phyloP scores from a whole-genome alignment of 176 grass and related monocot species.

The Cocos nucifera region DNA sequence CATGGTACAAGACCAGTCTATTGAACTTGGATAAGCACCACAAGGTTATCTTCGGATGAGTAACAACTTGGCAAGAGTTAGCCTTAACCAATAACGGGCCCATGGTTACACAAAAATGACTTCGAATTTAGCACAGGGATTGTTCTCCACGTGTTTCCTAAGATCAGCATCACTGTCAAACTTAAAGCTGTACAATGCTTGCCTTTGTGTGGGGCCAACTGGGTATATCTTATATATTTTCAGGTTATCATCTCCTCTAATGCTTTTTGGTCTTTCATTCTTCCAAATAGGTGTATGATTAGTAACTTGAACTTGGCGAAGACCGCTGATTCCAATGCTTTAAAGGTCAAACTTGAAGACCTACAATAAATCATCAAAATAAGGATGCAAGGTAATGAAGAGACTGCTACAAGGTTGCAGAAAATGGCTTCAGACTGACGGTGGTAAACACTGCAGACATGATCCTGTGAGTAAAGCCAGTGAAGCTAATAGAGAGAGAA shows the following conservation, averaged over 20 bases:
- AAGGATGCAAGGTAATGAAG: not conserved
- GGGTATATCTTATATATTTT: slow-evolving; percentile 82
- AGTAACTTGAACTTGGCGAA: slow-evolving; percentile 56
- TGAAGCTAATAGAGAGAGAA: too few species aligned
- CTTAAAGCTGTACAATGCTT: slow-evolving; percentile 14
- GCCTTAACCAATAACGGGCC: too few species aligned
- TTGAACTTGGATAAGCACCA: too few species aligned
- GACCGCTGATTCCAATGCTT: slow-evolving; percentile 42
- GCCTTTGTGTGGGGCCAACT: slow-evolving; percentile 36
- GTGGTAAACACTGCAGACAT: too few species aligned
- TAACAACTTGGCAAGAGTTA: not conserved
- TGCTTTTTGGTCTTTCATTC: slow-evolving; percentile 62
- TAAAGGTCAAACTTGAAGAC: slow-evolving; percentile 47
- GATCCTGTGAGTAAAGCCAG: too few species aligned
- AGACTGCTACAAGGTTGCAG: not conserved
- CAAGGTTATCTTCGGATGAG: too few species aligned
- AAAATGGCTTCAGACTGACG: too few species aligned
- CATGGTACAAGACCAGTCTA: too few species aligned
- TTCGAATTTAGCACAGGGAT: slow-evolving; percentile 84
- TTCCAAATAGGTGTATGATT: slow-evolving; percentile 75
- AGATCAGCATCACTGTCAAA: slow-evolving; percentile 27
- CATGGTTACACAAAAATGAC: slow-evolving; percentile 70
- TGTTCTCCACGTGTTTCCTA: slow-evolving; percentile 49
- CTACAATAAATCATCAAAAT: slow-evolving; percentile 21
- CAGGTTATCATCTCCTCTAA: slow-evolving; percentile 62